These are phyloP conservation scores for Ophiostoma himal-ulmi DNA, from an alignment of 2,329 filamentous ascomycete genomes.

Conservation along the genomic window DNA sequence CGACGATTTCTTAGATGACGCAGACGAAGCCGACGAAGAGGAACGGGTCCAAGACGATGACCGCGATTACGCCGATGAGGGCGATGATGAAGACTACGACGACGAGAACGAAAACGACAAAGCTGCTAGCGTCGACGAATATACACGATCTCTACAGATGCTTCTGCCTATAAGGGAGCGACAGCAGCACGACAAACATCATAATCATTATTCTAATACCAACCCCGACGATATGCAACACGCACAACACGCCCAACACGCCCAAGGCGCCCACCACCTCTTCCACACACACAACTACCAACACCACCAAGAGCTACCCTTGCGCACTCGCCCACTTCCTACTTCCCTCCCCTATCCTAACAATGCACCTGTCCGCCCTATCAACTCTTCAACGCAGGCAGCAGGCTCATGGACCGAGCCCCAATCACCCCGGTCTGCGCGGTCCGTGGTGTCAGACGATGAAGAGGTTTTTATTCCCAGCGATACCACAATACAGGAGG, in stretches of 20 bases:
- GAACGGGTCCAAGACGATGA: conserved; percentile 6
- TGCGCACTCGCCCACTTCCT: conserved; percentile 13
- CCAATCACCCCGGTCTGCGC: conserved; percentile 17
- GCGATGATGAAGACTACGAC: neutral
- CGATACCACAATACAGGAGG: conserved; percentile 30
- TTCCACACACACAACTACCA: conserved; percentile 18
- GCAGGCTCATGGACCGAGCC: conserved; percentile 19
- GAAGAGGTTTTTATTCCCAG: conserved; percentile 24
- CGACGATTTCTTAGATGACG: neutral
- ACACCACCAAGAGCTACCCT: conserved; percentile 16
- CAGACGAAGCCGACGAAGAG: neutral
- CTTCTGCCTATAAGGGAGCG: conserved; percentile 12
- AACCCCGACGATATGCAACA: neutral
- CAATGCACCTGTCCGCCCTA: neutral
- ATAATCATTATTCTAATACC: neutral
- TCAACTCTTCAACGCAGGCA: conserved; percentile 15
- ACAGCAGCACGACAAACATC: conserved; percentile 5
- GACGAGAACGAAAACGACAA: conserved; percentile 1
- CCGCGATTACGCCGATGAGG: conserved; percentile 11
- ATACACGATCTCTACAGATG: conserved; percentile 25
- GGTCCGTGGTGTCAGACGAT: conserved; percentile 16
- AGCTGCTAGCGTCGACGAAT: conserved; percentile 20
- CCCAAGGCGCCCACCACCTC: neutral
- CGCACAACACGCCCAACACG: neutral
- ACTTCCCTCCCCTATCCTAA: neutral